Conservation (phyloP, 306 rosid genomes). For the Begonia peltatifolia region DNA sequence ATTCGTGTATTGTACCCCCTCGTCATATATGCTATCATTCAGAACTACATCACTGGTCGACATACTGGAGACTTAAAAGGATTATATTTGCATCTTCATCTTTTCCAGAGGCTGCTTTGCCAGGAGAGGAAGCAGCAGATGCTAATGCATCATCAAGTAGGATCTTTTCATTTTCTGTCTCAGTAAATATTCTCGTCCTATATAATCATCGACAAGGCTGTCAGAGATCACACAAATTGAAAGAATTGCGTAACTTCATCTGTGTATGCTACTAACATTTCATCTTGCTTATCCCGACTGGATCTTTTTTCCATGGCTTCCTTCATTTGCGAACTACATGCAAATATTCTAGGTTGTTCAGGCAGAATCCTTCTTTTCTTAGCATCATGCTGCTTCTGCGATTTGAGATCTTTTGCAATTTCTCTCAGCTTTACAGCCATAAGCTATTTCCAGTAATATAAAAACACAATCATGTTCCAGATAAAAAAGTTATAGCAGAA, state of each 20-base stretch:
- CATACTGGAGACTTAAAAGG: conserved; percentile 3
- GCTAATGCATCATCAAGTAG: neutral
- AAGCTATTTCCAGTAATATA: conserved; percentile 24
- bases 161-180: conserved; percentile 1
- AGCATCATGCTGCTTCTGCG: conserved; percentile 38
- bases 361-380: conserved; percentile 16
- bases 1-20: too few species aligned
- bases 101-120: conserved; percentile 1
- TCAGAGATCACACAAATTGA: too few species aligned
- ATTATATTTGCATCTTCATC: neutral
- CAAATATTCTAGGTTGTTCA: conserved; percentile 6
- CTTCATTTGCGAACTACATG: conserved; percentile 9
- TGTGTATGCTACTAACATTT: conserved; percentile 36
- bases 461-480: too few species aligned
- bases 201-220: neutral
- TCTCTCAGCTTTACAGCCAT: conserved; percentile 62
- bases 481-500: too few species aligned
- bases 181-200: conserved; percentile 10
- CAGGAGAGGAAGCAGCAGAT: neutral
- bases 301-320: conserved; percentile 11
- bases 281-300: conserved; percentile 56
- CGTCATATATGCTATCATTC: too few species aligned
- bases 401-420: conserved; percentile 50
- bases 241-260: too few species aligned
- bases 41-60: neutral